A percentile compares a stretch with the other conserved stretches of the same genome.
phyloP scores from a whole-genome alignment of 176 grass and related monocot species.

The Pontederia crassipes region DNA sequence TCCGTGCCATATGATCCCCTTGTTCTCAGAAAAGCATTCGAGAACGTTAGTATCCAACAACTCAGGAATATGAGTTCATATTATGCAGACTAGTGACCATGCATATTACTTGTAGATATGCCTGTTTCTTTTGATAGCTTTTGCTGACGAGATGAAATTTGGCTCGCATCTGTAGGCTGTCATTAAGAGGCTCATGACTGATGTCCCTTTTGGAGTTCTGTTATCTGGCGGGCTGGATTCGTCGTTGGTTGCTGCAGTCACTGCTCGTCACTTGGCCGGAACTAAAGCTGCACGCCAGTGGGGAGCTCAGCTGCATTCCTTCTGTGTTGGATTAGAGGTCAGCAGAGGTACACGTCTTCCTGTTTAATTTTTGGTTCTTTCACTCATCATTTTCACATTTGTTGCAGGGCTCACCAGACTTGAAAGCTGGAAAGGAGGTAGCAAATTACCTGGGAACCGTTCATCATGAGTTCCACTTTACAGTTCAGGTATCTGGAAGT shows the following conservation, averaged over 20 bases:
- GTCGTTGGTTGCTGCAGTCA: conserved; percentile 73
- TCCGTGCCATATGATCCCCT: conserved; percentile 45
- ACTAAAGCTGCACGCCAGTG: conserved; percentile 85
- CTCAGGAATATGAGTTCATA: too few species aligned
- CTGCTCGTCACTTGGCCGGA: conserved; percentile 68
- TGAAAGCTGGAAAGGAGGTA: conserved; percentile 76
- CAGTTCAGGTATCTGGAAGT: conserved; percentile 60
- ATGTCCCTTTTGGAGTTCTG: conserved; percentile 85
- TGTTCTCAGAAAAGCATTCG: conserved; percentile 65
- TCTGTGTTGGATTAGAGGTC: conserved; percentile 92
- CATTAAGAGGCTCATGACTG: conserved; percentile 92
- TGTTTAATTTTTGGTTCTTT: not conserved
- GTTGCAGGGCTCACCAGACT: conserved; percentile 74
- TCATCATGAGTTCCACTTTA: conserved; percentile 92
- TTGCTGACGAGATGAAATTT: not conserved
- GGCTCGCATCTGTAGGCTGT: conserved; percentile 41
- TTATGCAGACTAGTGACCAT: too few species aligned
- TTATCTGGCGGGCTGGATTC: conserved; percentile 93
- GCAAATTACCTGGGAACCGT: conserved; percentile 75
- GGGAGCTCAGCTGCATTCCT: conserved; percentile 83
- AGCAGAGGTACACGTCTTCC: not conserved
- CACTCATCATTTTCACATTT: not conserved
- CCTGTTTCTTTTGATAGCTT: too few species aligned
- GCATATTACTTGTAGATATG: too few species aligned
- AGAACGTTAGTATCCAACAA: conserved; percentile 34